phyloP scores from a whole-genome alignment of 257 asterid species.

The Gynochthodes officinalis region DNA sequence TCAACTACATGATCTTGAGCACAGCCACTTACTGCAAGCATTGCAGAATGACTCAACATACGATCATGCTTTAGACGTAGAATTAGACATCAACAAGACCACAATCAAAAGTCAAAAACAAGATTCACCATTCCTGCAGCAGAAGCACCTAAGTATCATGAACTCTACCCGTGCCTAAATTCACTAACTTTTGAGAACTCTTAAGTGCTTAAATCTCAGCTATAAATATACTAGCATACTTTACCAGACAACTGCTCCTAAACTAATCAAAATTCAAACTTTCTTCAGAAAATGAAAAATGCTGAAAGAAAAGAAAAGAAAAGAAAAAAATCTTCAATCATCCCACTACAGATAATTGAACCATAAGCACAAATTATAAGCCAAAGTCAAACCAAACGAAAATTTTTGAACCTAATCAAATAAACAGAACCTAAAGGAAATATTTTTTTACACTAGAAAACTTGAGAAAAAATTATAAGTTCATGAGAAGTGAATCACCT shows the following conservation, averaged over 20 bases:
- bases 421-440: too few relatives aligned
- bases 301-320: neutral
- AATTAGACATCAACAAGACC: neutral
- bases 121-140: neutral
- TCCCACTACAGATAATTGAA: neutral
- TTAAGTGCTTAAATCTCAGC: neutral
- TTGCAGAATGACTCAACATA: neutral
- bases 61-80: neutral
- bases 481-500: conserved; percentile 29
- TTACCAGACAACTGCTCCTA: neutral
- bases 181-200: neutral
- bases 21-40: neutral
- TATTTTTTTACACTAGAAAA: neutral
- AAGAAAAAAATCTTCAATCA: neutral
- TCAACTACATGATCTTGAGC: neutral
- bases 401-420: neutral
- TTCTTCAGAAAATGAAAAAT: neutral
- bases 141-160: neutral
- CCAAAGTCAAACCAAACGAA: neutral
- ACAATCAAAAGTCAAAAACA: neutral
- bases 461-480: neutral
- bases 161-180: neutral
- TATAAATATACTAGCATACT: neutral
- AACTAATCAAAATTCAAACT: neutral
- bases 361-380: neutral